Evolutionary conservation across 1,139 yeast species (phyloP).

Genomic region (Magnusiomyces fungicola): DNA sequence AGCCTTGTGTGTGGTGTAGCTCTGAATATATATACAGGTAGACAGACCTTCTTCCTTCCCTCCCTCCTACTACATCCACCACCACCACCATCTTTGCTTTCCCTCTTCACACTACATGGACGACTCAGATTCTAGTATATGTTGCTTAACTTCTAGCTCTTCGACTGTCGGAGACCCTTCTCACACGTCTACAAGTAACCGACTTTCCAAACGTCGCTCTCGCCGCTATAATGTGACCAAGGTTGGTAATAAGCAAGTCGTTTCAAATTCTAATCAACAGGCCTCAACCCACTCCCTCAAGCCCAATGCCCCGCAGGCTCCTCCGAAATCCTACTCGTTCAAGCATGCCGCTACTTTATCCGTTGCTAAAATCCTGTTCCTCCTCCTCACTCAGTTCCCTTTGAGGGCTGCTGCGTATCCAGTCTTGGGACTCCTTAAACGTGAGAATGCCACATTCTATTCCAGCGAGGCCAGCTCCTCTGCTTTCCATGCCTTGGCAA

Average conservation of each 20-base stretch:
- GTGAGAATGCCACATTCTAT: background rate
- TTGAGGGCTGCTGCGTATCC: background rate
- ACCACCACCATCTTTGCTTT: background rate
- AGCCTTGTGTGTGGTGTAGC: too few relatives aligned
- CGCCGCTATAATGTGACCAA: too few relatives aligned
- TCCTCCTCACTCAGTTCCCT: constrained; percentile 1
- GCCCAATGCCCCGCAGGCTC: too few relatives aligned
- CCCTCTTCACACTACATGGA: constrained; percentile 6
- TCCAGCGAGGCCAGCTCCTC: background rate
- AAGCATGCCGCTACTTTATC: background rate
- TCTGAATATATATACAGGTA: too few relatives aligned
- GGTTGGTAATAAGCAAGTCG: too few relatives aligned
- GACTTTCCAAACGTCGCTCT: background rate
- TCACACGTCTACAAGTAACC: background rate
- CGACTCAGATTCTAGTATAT: constrained; percentile 3
- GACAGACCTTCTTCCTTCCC: too few relatives aligned
- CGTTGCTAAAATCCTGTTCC: background rate
- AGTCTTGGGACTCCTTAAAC: background rate
- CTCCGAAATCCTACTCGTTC: background rate
- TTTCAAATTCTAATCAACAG: background rate
- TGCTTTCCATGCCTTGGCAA: background rate
- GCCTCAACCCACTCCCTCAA: background rate
- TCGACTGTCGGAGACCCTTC: background rate
- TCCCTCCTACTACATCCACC: background rate
- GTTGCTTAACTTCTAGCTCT: constrained; percentile 4